Evolutionary conservation across 371 early-diverging fungal species (phyloP), one percentile per base, ranked within the genome.

Genomic region (Mucor indicus): DNA sequence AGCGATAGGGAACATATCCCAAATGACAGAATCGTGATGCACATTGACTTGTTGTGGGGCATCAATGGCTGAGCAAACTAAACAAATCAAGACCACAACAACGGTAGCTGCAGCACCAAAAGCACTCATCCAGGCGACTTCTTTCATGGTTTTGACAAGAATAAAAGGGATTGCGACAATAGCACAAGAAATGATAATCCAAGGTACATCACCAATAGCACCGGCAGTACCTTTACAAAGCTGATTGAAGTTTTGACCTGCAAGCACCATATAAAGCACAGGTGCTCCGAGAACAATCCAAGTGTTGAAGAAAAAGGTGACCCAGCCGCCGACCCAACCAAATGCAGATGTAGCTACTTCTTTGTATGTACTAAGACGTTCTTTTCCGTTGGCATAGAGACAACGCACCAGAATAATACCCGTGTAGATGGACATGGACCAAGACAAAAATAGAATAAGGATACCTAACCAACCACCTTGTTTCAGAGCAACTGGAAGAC

Each of bases 381-480:
- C 53, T 52, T 72, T 62, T 54, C 65, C 53, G 21, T 53, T 59
- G 4, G 58, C 60, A 29, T 60, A 73, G 3, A 64, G 44, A 37
- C 64, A 69, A 20, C 53, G 53, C 13, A 64, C 44, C 33, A 73
- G 50, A 10, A 73, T 53, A 11, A 60, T 52, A 30, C 65, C 69
- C 5, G 64, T 61, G 29, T 73, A 69, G 23, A 85, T 66, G 22
- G 90, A 84, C 60, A 91, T 86, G 10, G 78, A 57, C 46, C 88
- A 89, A 4, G 89, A 76, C 21, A 93, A 66, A 8, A 84, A 62
- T 12, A 95, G 64, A 53, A 92, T 77, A 12, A 82, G 23, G 2
- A 90, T 48, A 31, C 87, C 89, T n/a, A 85, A 58, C 93, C 93
- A 93, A 7, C 92, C 92, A 37, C 86, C 86, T 75, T 43, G 80